These are phyloP conservation scores for Knoxdaviesia capensis DNA, from an alignment of 2,329 filamentous ascomycete species.

Conservation along the genomic window DNA sequence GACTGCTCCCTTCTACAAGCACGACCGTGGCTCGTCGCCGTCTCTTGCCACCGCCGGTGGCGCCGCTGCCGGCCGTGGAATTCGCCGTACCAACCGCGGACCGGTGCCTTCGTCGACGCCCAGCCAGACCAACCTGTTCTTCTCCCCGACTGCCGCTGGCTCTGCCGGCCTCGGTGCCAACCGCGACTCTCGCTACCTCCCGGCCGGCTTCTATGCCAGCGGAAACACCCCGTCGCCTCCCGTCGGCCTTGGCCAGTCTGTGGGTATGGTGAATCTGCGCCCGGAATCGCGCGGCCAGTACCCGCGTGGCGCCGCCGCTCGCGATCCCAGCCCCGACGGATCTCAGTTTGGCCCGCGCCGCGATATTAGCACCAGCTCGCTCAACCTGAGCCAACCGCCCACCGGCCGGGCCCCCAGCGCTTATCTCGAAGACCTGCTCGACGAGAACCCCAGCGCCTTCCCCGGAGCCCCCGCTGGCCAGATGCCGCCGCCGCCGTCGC, in stretches of 20 bases:
- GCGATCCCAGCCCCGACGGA: constrained; percentile 37
- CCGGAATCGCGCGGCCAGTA: constrained; percentile 33
- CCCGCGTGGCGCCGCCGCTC: constrained; percentile 17
- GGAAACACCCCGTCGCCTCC: constrained; percentile 28
- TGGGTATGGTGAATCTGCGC: constrained; percentile 40
- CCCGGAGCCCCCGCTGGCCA: constrained; percentile 16
- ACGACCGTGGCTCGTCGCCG: constrained; percentile 34
- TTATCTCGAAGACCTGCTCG: constrained; percentile 77
- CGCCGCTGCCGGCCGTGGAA: constrained; percentile 24
- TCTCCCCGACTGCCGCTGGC: constrained; percentile 70
- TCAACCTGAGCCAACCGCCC: constrained; percentile 44
- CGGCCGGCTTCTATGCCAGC: constrained; percentile 77
- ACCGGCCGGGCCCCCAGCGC: constrained; percentile 66
- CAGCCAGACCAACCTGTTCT: constrained; percentile 64
- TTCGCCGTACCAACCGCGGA: constrained; percentile 29
- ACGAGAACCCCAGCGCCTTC: constrained; percentile 41
- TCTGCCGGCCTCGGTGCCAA: constrained; percentile 41
- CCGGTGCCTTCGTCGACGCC: constrained; percentile 33
- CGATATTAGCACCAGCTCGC: constrained; percentile 40
- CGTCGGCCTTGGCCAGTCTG: constrained; percentile 28
- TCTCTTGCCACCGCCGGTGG: constrained; percentile 24
- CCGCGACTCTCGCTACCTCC: constrained; percentile 64
- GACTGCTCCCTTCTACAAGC: constrained; percentile 40
- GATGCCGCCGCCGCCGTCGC: constrained; percentile 11
- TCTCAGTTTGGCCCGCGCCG: constrained; percentile 30